Evolutionary conservation across 73 alveolate genomes (phyloP).

Genomic region (Symbiodinium natans): DNA sequence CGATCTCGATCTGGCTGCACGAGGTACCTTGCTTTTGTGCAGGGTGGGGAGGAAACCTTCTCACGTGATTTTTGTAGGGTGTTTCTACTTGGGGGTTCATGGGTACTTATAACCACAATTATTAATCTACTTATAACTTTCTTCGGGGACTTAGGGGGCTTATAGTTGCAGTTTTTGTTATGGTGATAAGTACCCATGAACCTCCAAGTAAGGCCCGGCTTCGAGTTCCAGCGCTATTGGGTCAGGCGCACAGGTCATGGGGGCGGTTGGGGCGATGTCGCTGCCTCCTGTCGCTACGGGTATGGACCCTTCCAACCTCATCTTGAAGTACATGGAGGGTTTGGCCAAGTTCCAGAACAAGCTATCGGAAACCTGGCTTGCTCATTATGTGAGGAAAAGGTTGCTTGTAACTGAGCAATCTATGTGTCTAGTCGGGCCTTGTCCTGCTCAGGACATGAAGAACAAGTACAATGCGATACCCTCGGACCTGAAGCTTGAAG

Average conservation of each 20-base stretch:
- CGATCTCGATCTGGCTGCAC: neutral
- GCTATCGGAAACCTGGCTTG: neutral
- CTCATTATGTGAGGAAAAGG: neutral
- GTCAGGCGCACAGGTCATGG: no score
- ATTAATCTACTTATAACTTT: no score
- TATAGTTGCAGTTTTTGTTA: no score
- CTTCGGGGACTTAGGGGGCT: no score
- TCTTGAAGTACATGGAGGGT: conserved; percentile 30
- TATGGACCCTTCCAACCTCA: conserved; percentile 13
- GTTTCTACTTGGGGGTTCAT: no score
- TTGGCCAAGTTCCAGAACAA: neutral
- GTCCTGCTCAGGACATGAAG: conserved; percentile 12
- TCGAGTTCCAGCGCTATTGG: no score
- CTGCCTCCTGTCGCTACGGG: conserved; percentile 15
- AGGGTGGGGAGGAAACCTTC: no score
- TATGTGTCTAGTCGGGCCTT: neutral
- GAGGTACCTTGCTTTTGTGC: neutral
- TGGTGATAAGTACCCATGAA: no score
- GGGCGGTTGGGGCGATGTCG: neutral
- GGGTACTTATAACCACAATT: no score
- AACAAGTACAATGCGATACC: neutral
- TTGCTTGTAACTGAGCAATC: neutral
- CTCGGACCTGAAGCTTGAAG: no score
- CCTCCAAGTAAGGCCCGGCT: no score
- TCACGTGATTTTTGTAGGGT: no score